Conservation (phyloP, 2,329 filamentous ascomycete genomes). For the Cercospora brassicicola region DNA sequence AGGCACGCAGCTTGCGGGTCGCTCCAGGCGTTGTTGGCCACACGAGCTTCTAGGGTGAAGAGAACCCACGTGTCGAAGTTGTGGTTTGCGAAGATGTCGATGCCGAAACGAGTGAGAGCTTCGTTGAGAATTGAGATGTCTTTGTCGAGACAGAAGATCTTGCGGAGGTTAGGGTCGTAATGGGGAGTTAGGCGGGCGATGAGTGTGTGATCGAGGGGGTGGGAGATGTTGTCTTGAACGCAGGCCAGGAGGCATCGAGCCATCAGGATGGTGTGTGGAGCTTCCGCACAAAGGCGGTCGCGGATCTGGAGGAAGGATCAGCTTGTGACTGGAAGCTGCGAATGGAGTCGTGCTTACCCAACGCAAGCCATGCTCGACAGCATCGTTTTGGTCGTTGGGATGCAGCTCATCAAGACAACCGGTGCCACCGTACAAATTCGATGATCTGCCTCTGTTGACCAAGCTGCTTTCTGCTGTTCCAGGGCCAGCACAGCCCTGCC, state of each 20-base stretch:
- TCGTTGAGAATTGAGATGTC: constrained; percentile 71
- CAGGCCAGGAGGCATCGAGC: constrained; percentile 28
- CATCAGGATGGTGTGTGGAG: constrained; percentile 22
- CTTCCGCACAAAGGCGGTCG: constrained; percentile 11
- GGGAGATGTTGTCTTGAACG: constrained; percentile 18
- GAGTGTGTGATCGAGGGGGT: constrained; percentile 33
- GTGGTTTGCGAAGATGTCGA: constrained; percentile 65
- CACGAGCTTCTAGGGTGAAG: constrained; percentile 84
- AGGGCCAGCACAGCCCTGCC: constrained; percentile 26
- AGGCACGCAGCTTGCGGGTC: constrained; percentile 52
- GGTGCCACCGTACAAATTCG: constrained; percentile 20
- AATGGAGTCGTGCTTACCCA: constrained; percentile 24
- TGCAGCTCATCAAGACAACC: constrained; percentile 30
- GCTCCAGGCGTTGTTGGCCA: constrained; percentile 81
- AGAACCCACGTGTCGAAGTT: constrained; percentile 76
- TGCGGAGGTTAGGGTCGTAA: constrained; percentile 23
- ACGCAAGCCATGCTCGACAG: constrained; percentile 24
- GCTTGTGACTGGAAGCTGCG: constrained; percentile 11
- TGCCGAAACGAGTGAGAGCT: constrained; percentile 74
- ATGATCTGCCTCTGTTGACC: neutral
- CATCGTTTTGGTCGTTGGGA: constrained; percentile 27
- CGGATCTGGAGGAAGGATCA: constrained; percentile 8
- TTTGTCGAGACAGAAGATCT: constrained; percentile 66
- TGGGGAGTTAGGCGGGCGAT: constrained; percentile 33
- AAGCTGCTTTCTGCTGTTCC: neutral